Evolutionary conservation across 208 protist genomes (phyloP), one percentile per base, ranked within the genome.

Genomic region (Crithidia fasciculata): DNA sequence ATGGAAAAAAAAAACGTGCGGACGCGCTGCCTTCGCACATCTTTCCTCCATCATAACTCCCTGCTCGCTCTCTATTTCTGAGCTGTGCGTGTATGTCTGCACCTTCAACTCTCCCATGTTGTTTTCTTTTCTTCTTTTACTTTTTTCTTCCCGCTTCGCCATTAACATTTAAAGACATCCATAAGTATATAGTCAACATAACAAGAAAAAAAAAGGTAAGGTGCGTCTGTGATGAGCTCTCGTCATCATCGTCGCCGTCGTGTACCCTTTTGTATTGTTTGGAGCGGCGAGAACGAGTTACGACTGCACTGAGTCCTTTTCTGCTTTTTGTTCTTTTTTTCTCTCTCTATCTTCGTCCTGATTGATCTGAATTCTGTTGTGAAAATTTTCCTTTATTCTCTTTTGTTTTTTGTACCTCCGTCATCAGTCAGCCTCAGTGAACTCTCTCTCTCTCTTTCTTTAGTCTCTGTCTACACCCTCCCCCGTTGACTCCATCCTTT

Each of bases 81-180:
- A 68, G 49, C 12, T 55, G 6, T n/a, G 6, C 53, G 16, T 15
- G 13, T 62, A 47, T 50, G 28, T 28, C 28, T 28, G 28, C 59
- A 41, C 28, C 43, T 8, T 74, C 47, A 3, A 18, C 57, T 49
- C 50, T 66, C n/a, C 49, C 19, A 19, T 60, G 18, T 54, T 65
- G 5, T 67, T 63, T 40, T 49, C 63, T 62, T 50, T 44, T 68
- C 57, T 57, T 61, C 15, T 67, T 76, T 39, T 41, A n/a, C 40
- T 53, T 56, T 43, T 41, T 18, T 10, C 37, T 68, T 68, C 4
- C 18, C 12, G 13, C 2, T 50, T 49, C 41, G 7, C 54, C 52
- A 28, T 28, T 28, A 28, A 28, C 28, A 28, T 28, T 28, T 28
- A 28, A 1, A 28, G 28, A 28, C 28, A 28, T 28, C 28, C 28